Base-by-base conservation (phyloP, 257 asterid species). In the Cinchona pubescens region DNA sequence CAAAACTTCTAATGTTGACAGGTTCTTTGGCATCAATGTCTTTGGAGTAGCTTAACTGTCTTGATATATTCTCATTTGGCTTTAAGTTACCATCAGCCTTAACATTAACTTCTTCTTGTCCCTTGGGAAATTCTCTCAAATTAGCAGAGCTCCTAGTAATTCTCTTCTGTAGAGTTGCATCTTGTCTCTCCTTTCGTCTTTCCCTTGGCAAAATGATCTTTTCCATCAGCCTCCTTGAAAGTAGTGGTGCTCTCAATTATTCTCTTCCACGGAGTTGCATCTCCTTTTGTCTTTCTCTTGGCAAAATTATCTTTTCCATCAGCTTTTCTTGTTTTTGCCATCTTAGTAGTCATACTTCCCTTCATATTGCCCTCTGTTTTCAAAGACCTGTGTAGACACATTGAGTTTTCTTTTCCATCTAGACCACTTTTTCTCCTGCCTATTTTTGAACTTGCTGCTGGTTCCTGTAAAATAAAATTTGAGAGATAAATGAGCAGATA, bases 391-490 rank as follows among this genome's bases (percentile, higher is more conserved):
- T 0, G 10, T 23, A 1, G 11, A 37, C 21, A 53, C 29, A 40
- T 23, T 18, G 75, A 49, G 18, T 46, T 64, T 43, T 48, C 32
- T 46, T 19, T 34, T 60, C 37, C 79, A 66, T 53, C 53, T 1
- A 42, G 34, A 32, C 34, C 45, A 9, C 30, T 66, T 75, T 27
- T 12, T 4, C 6, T 32, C 45, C 18, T 75, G 21, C 16, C 43
- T 49, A 48, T 68, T 65, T 66, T 37, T 11, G 64, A 18, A n/a
- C 67, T 55, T 38, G 59, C 55, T 27, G 67, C 27, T n/a, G 34
- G 18, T 27, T 34, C 73, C 79, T 75, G 67, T 60, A 75, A 25
- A 75, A 75, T 51, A 42, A 34, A 49, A 21, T 14, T 23, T 15
- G 45, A 11, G 29, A 55, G 32, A 45, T 25, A 45, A 45, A 68